Conservation (phyloP, 1,284 basidiomycete genomes). For the Rhodotorula sp. region DNA sequence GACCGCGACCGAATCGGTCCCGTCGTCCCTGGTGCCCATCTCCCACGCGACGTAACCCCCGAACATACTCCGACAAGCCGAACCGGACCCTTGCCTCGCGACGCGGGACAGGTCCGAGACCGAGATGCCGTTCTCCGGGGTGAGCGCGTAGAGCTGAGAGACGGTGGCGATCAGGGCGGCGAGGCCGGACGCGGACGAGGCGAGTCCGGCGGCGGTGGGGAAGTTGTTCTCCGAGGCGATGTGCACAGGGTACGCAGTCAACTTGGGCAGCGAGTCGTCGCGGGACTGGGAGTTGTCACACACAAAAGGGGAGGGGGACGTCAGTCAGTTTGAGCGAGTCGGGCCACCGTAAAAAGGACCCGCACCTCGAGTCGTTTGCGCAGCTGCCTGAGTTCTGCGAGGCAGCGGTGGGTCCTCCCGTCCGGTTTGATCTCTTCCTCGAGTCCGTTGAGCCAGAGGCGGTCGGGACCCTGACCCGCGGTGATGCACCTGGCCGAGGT, state of each 20-base stretch:
- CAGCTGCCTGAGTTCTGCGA: conserved; percentile 78
- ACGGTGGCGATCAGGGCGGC: conserved; percentile 91
- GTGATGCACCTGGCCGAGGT: conserved; percentile 83
- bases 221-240: conserved; percentile 98
- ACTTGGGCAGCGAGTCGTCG: conserved; percentile 57
- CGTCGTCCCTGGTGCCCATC: conserved; percentile 66
- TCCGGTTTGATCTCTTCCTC: conserved; percentile 35
- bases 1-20: conserved; percentile 82
- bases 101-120: conserved; percentile 79
- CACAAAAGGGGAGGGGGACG: too few species aligned
- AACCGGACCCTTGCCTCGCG: conserved; percentile 94
- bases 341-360: background rate
- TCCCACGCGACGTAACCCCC: conserved; percentile 98
- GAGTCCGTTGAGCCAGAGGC: conserved; percentile 69
- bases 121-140: conserved; percentile 26
- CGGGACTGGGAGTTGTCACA: conserved; percentile 46
- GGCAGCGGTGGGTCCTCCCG: conserved; percentile 67
- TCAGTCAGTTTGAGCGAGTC: too few species aligned
- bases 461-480: conserved; percentile 60
- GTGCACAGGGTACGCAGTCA: conserved; percentile 72
- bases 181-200: conserved; percentile 94
- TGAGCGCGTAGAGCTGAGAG: conserved; percentile 76
- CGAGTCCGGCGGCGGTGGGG: conserved; percentile 95
- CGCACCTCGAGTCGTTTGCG: conserved; percentile 68
- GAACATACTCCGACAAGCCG: conserved; percentile 94